phyloP scores from a whole-genome alignment of 2,329 filamentous ascomycete species.

The Penicillium thymicola region DNA sequence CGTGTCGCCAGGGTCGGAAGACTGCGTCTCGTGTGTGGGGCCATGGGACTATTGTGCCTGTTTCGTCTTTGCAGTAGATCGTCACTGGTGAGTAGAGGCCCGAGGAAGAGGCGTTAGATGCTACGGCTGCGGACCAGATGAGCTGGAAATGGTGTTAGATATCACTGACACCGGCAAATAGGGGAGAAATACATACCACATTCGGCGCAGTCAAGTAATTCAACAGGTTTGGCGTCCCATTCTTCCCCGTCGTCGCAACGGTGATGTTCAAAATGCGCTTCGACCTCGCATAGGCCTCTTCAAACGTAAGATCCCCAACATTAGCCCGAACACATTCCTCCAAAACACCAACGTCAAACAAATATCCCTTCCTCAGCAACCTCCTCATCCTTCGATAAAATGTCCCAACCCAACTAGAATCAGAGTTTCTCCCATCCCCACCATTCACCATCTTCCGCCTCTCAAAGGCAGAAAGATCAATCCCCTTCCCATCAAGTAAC shows the following conservation, averaged over 20 bases:
- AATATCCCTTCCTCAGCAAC: constrained; percentile 73
- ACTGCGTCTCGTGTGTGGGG: constrained; percentile 57
- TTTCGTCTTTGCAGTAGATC: constrained; percentile 74
- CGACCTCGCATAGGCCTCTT: constrained; percentile 82
- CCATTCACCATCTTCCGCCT: constrained; percentile 31
- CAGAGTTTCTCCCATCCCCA: constrained; percentile 15
- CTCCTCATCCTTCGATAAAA: constrained; percentile 64
- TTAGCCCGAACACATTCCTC: constrained; percentile 82
- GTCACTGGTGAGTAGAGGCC: constrained; percentile 64
- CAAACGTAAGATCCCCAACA: constrained; percentile 85
- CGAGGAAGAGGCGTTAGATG: constrained; percentile 49
- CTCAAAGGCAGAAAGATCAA: constrained; percentile 78
- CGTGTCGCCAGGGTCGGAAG: constrained; percentile 67
- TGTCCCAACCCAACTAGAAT: constrained; percentile 52
- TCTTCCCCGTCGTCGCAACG: constrained; percentile 69
- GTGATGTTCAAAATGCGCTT: constrained; percentile 91
- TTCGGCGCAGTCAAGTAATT: constrained; percentile 94
- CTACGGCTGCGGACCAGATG: constrained; percentile 49
- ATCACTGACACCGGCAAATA: background rate
- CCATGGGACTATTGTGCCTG: constrained; percentile 72
- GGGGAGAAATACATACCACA: constrained; percentile 61
- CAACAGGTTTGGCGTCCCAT: constrained; percentile 76
- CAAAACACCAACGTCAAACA: constrained; percentile 76
- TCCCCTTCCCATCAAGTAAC: constrained; percentile 73
- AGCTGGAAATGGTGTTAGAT: constrained; percentile 49